Conservation (phyloP, 768 basidiomycete genomes). For the Phaeotremella skinneri region DNA sequence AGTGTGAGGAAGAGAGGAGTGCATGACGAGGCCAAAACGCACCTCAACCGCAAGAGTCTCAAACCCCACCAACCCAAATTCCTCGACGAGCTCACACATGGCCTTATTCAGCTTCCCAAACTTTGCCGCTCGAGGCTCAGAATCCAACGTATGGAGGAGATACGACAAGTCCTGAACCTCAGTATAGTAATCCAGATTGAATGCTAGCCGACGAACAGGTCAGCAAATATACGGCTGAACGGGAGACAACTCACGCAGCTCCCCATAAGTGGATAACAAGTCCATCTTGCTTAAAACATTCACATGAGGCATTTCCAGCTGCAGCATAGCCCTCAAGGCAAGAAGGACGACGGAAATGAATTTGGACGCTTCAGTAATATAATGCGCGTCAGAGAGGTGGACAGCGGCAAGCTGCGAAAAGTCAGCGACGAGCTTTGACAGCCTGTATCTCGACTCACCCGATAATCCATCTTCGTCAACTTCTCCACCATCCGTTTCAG, state of each 20-base stretch:
- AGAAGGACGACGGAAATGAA: constrained; percentile 89
- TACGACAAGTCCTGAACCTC: constrained; percentile 94
- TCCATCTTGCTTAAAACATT: constrained; percentile 97
- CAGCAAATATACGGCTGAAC: background rate
- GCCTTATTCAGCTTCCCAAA: constrained; percentile 80
- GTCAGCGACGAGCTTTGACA: too few relatives aligned
- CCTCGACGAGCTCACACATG: constrained; percentile 88
- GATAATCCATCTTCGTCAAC: constrained; percentile 70
- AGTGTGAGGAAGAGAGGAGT: too few relatives aligned
- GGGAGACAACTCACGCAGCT: constrained; percentile 64
- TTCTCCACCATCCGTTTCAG: constrained; percentile 73
- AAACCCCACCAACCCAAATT: constrained; percentile 87
- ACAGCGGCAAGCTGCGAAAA: constrained; percentile 75
- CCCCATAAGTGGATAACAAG: constrained; percentile 82
- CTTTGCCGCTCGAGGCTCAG: constrained; percentile 61
- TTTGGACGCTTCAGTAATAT: constrained; percentile 92
- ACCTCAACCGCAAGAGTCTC: constrained; percentile 97
- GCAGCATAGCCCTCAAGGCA: constrained; percentile 94
- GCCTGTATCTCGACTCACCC: constrained; percentile 62
- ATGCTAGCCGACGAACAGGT: constrained; percentile 59
- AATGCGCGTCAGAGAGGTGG: constrained; percentile 94
- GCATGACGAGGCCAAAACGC: constrained; percentile 27
- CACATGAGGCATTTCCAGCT: constrained; percentile 94
- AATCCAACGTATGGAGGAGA: constrained; percentile 69
- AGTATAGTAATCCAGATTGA: constrained; percentile 96